A percentile compares a stretch with the other conserved stretches of the same genome.
Evolutionary conservation across 345 rosid genomes (phyloP).

Genomic region (Dipteronia dyeriana): DNA sequence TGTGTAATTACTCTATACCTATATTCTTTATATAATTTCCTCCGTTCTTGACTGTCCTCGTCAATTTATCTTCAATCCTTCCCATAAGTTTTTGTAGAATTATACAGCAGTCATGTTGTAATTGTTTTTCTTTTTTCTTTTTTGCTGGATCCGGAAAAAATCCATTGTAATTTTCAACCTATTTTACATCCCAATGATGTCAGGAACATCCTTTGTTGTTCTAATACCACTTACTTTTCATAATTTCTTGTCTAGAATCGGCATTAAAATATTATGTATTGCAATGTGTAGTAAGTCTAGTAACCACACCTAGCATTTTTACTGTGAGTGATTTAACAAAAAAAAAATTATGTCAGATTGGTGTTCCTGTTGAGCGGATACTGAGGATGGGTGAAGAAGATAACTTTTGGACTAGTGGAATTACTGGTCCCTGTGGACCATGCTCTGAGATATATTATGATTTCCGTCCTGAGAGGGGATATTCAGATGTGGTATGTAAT

Average conservation of each 20-base stretch:
- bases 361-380: slow-evolving; percentile 74
- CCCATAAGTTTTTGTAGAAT: neutral
- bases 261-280: slow-evolving; percentile 3
- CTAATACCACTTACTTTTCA: neutral
- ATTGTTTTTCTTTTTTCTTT: neutral
- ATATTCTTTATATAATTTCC: neutral
- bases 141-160: neutral
- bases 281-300: neutral
- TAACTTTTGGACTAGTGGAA: slow-evolving; percentile 95
- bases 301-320: neutral
- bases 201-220: neutral
- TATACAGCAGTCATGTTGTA: neutral
- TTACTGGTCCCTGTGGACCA: slow-evolving; percentile 97
- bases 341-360: slow-evolving; percentile 49
- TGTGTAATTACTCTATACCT: neutral
- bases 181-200: neutral
- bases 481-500: slow-evolving; percentile 42
- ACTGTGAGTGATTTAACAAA: slow-evolving; percentile 11
- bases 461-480: slow-evolving; percentile 84
- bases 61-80: neutral
- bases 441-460: slow-evolving; percentile 97
- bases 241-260: slow-evolving; percentile 2
- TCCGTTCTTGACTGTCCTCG: neutral
- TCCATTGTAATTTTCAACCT: neutral
- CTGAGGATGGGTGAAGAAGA: slow-evolving; percentile 94